Base-by-base conservation (phyloP, 352 stramenopile species). In the Globisporangium takayamanum region DNA sequence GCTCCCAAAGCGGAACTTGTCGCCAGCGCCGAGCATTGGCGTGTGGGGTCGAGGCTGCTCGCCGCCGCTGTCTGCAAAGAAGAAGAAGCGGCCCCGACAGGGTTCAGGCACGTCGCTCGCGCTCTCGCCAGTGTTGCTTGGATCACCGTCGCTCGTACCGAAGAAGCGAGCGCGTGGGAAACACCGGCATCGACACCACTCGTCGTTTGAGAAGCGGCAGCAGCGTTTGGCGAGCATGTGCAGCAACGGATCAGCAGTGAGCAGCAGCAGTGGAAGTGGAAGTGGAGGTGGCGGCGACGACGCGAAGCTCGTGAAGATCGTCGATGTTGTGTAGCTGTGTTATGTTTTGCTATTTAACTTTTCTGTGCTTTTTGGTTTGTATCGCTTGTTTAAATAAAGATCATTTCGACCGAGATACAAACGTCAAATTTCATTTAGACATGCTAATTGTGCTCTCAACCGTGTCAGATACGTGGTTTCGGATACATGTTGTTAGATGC, bases 11-110 rank as follows among this genome's bases (percentile, higher is more conserved):
- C 52, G 1, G 61, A 61, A 56, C 45, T 53, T 14, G 42, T 63
- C 20, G 55, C 53, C 51, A 69, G 68, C 50, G 57, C 66, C 37
- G 61, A 62, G 33, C 18, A 18, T 37, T n/a, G n/a, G 50, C 50
- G 53, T 60, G 26, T 80, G 74, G 72, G 74, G 79, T 45, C 63
- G 64, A 14, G 72, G 68, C 7, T 49, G 71, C 39, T 49, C 61
- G 12, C 64, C 60, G 20, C 65, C 58, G 12, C 73, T 76, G 1
- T 18, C 71, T 28, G 67, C 55, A 0, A 82, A 78, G 58, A 88
- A 87, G 64, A 91, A 91, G 63, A 88, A 88, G 59, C 67, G 77
- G 26, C 60, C 74, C 8, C 78, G 76, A 0, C 71, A 82, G 25
- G 67, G 73, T 12, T 84, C 70, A 6, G 60, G 33, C 33, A 39